Conservation (phyloP, 306 rosid species). For the Mimosa bimucronata region DNA sequence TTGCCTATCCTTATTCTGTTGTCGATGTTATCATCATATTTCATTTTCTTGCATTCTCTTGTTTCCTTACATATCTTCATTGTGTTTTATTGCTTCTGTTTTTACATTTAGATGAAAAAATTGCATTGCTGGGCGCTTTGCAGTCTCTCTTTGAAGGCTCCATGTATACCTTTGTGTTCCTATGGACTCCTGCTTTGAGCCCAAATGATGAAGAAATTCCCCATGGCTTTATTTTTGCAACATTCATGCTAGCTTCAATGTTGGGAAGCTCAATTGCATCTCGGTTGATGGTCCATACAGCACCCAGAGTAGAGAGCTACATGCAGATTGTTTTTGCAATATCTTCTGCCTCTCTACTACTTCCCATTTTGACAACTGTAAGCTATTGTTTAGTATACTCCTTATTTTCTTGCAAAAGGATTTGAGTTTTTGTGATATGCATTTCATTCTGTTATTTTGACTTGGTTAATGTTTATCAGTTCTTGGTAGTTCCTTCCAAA, state of each 20-base stretch:
- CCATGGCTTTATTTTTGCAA: conserved; percentile 89
- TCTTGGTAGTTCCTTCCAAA: conserved; percentile 63
- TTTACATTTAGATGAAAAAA: conserved; percentile 70
- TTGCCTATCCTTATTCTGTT: background rate
- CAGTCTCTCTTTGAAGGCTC: conserved; percentile 97
- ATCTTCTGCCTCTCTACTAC: conserved; percentile 67
- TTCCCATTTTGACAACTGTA: conserved; percentile 82
- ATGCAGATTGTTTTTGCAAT: conserved; percentile 84
- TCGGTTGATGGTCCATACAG: conserved; percentile 67
- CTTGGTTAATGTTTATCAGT: conserved; percentile 55
- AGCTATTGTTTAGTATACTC: conserved; percentile 34
- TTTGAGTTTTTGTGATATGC: conserved; percentile 18
- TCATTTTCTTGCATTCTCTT: conserved; percentile 26
- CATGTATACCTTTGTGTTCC: conserved; percentile 89
- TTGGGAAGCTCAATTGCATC: conserved; percentile 95
- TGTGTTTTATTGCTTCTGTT: conserved; percentile 26
- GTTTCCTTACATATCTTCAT: conserved; percentile 16
- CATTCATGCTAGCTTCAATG: conserved; percentile 97
- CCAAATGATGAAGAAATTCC: conserved; percentile 95
- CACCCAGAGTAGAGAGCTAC: conserved; percentile 80
- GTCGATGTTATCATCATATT: background rate
- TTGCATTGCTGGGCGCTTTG: conserved; percentile 85
- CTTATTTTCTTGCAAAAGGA: background rate
- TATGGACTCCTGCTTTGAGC: conserved; percentile 97
- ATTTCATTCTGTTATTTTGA: conserved; percentile 40